phyloP scores from a whole-genome alignment of 2,329 filamentous ascomycete genomes.

The Byssothecium circinans region DNA sequence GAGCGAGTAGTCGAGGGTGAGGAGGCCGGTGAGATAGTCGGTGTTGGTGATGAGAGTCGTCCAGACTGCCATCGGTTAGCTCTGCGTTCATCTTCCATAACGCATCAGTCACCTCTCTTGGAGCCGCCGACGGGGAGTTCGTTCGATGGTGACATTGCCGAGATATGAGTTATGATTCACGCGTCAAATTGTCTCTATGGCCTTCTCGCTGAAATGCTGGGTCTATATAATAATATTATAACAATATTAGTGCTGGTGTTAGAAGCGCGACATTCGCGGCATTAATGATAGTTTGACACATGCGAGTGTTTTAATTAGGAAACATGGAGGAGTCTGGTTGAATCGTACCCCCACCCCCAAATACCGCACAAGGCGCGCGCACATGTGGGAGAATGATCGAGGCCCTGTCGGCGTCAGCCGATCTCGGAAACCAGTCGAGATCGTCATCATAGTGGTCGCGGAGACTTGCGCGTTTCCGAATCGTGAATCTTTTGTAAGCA shows the following conservation, averaged over 20 bases:
- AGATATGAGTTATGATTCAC: neutral
- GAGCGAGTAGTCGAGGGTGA: conserved; percentile 79
- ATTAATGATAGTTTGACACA: neutral
- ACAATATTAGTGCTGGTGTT: neutral
- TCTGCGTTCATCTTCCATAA: conserved; percentile 4
- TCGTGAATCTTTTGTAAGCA: neutral
- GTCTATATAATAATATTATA: neutral
- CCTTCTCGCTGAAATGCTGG: neutral
- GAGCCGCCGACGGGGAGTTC: conserved; percentile 30
- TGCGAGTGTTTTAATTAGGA: neutral
- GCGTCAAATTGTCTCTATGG: neutral
- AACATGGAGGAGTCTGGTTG: too few relatives aligned
- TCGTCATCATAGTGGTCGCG: conserved; percentile 37
- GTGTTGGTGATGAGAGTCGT: conserved; percentile 85
- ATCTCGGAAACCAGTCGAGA: conserved; percentile 31
- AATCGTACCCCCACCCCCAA: too few relatives aligned
- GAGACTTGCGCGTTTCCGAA: conserved; percentile 37
- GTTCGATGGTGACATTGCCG: conserved; percentile 10
- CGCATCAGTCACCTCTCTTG: conserved; percentile 40
- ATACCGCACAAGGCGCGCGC: too few relatives aligned
- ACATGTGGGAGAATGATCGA: neutral
- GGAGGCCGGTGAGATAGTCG: conserved; percentile 76
- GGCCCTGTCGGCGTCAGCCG: conserved; percentile 12
- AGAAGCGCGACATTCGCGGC: neutral
- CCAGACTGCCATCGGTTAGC: conserved; percentile 65